Conservation (phyloP, 441 rosid genomes). For the Pelargonium australe region DNA sequence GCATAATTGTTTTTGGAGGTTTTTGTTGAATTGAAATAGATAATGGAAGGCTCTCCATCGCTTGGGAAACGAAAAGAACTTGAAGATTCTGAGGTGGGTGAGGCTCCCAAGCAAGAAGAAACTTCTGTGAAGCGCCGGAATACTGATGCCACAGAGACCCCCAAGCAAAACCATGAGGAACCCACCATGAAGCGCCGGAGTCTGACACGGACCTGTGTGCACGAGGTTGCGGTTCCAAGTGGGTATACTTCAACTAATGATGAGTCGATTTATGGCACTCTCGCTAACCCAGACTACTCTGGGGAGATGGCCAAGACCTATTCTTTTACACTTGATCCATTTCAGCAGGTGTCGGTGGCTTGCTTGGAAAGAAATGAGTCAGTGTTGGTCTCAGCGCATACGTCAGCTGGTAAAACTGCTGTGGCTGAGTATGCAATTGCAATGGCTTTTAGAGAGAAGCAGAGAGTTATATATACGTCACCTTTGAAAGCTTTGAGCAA, state of each 20-base stretch:
- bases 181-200: conserved; percentile 45
- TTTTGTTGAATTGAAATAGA: conserved; percentile 32
- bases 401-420: conserved; percentile 96
- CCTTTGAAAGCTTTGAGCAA: conserved; percentile 97
- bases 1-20: background rate
- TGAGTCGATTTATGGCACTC: conserved; percentile 59
- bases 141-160: conserved; percentile 41
- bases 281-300: conserved; percentile 56
- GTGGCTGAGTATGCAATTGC: conserved; percentile 94
- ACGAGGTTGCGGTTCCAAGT: conserved; percentile 85
- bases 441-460: conserved; percentile 77
- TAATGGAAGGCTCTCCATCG: background rate
- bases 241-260: conserved; percentile 50
- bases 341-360: conserved; percentile 80
- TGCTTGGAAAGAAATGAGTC: conserved; percentile 91
- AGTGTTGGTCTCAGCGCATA: conserved; percentile 87
- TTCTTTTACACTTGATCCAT: conserved; percentile 73
- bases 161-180: conserved; percentile 26
- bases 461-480: conserved; percentile 88
- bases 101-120: background rate
- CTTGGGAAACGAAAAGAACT: background rate
- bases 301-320: conserved; percentile 85
- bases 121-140: background rate
- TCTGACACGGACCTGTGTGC: conserved; percentile 65
- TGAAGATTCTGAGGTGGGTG: background rate